Conservation (phyloP, 148 eudicot genomes). For the Dianthus caryophyllus region DNA sequence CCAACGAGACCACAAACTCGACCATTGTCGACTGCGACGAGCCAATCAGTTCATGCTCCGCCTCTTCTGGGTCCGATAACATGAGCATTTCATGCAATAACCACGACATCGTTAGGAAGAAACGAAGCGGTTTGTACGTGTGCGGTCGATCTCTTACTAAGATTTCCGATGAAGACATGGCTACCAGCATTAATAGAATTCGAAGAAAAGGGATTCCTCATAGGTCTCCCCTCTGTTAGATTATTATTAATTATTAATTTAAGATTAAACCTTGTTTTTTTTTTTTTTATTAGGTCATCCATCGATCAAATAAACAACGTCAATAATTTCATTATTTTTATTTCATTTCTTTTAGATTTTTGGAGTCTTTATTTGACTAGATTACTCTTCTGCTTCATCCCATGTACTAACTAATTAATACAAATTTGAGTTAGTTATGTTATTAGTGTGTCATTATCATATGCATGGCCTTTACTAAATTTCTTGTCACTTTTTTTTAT, state of each 20-base stretch:
- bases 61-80: conserved; percentile 74
- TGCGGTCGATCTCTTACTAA: conserved; percentile 58
- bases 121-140: conserved; percentile 61
- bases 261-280: no score
- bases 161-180: conserved; percentile 81
- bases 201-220: conserved; percentile 92
- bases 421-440: conserved; percentile 16
- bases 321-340: conserved; percentile 12
- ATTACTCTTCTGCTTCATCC: conserved; percentile 20
- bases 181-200: conserved; percentile 62
- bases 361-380: conserved; percentile 14
- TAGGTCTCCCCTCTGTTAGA: conserved; percentile 81
- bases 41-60: conserved; percentile 64
- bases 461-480: no score
- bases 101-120: conserved; percentile 60
- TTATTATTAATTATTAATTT: not conserved
- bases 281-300: no score
- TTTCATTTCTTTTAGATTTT: not conserved
- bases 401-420: conserved; percentile 10
- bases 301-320: not conserved
- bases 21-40: conserved; percentile 69
- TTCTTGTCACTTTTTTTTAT: not conserved
- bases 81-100: conserved; percentile 57
- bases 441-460: not conserved
- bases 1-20: conserved; percentile 58